Base-by-base conservation (phyloP, 192 early-diverging fungal genomes). In the Coemansia guatemalensis region DNA sequence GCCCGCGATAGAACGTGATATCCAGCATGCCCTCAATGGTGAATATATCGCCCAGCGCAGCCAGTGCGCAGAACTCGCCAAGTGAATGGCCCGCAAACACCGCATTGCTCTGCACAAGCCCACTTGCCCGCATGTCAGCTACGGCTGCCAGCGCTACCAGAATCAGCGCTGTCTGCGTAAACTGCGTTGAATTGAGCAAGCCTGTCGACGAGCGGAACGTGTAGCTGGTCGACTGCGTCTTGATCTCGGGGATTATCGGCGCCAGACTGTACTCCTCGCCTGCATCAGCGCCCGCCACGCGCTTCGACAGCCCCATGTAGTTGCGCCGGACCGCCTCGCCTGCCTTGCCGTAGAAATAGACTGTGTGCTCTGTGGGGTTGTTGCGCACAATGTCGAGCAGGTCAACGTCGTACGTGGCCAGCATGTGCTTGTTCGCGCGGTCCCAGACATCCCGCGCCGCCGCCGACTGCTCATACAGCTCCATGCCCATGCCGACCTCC, bases 401-500 rank as follows among this genome's bases (percentile, higher is more conserved):
- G 47, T 93, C 94, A 64, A 97, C 84, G 14, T 89, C 93, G 75
- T 95, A 97, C 58, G 86, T 92, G 39, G 77, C 74, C 69, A 90
- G 73, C 81, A 94, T 90, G 77, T 95, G 91, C 23, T 66, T 58
- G 65, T 97, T 93, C 58, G 93, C 95, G 53, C 88, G 85, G 68
- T 97, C 90, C 95, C 95, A 97, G 65, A 97, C 85, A 20, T 85
- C 85, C 61, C 86, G 86, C 26, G 93, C 93, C 58, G 92, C 85
- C 51, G 87, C 71, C 1, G 92, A 94, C 49, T 85, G 82, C 29
- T 80, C 83, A 70, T 97, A 97, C 14, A 97, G 84, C 41, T 86
- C 88, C 95, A 97, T 97, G 62, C 95, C 95, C 95, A 97, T 97
- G 59, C 93, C 93, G 41, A 87, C 84, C 73, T 93, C 91, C 71